Conservation (phyloP, 2,329 filamentous ascomycete genomes). For the Trichoderma atrobrunneum region DNA sequence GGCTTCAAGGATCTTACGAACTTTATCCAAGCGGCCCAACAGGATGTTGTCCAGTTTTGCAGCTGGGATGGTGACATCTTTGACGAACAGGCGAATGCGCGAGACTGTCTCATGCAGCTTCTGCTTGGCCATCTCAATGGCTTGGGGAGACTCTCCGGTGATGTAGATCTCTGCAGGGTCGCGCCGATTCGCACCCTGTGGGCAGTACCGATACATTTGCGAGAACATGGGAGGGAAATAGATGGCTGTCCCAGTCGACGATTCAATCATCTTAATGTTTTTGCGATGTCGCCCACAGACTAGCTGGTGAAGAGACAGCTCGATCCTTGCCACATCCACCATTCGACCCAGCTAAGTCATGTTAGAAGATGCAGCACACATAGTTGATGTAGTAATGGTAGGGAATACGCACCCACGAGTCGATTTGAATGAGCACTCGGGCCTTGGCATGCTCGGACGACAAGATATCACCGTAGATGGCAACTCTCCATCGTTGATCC, state of each 20-base stretch:
- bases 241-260: conserved; percentile 90
- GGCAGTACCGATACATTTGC: conserved; percentile 84
- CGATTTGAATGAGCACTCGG: conserved; percentile 92
- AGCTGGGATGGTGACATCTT: conserved; percentile 84
- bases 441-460: conserved; percentile 97
- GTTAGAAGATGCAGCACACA: conserved; percentile 17
- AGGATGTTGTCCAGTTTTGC: conserved; percentile 95
- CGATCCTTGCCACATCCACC: conserved; percentile 77
- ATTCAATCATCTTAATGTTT: conserved; percentile 98
- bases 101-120: conserved; percentile 83
- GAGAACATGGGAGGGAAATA: conserved; percentile 97
- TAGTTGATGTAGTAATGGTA: not conserved
- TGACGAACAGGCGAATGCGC: conserved; percentile 79
- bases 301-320: conserved; percentile 83
- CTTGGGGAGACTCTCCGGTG: conserved; percentile 81
- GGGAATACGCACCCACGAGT: conserved; percentile 67
- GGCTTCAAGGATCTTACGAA: conserved; percentile 94
- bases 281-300: conserved; percentile 91
- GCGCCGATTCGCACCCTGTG: conserved; percentile 74
- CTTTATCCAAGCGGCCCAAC: conserved; percentile 87
- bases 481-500: conserved; percentile 86
- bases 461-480: conserved; percentile 93
- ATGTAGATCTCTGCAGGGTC: conserved; percentile 92
- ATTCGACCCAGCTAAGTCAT: conserved; percentile 61
- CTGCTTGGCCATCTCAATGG: conserved; percentile 84